These are phyloP conservation scores for Flaveria floridana DNA, from an alignment of 140 eudicot genomes.

Conservation along the genomic window DNA sequence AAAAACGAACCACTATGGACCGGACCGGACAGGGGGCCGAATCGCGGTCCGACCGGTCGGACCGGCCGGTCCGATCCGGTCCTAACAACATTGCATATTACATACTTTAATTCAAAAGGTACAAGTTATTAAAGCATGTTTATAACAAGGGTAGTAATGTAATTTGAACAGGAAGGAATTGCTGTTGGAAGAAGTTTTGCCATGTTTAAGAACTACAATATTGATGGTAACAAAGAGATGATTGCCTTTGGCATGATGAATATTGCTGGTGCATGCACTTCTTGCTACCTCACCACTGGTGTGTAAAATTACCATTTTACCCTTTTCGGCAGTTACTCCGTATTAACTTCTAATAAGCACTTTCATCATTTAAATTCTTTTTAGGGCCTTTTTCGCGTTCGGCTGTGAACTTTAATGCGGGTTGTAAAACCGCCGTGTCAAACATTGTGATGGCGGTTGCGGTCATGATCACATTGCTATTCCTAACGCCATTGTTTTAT, in stretches of 20 bases:
- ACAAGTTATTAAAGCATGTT: conserved; percentile 13
- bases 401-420: conserved; percentile 92
- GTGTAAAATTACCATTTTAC: conserved; percentile 12
- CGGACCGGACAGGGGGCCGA: too few species aligned
- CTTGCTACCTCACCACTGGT: conserved; percentile 97
- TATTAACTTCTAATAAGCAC: background rate
- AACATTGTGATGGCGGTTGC: conserved; percentile 89
- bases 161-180: conserved; percentile 79
- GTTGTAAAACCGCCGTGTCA: conserved; percentile 93
- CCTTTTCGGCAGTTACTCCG: background rate
- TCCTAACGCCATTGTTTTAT: conserved; percentile 76
- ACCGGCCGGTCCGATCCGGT: too few species aligned
- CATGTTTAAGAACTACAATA: conserved; percentile 92
- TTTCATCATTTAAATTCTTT: background rate
- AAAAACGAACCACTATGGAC: too few species aligned
- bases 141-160: conserved; percentile 17
- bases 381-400: conserved; percentile 96
- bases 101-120: background rate
- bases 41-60: too few species aligned
- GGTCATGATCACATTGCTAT: conserved; percentile 71
- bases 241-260: conserved; percentile 97
- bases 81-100: too few species aligned
- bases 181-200: conserved; percentile 99
- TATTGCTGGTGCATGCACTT: conserved; percentile 90
- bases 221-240: conserved; percentile 99